Evolutionary conservation across 768 basidiomycete genomes (phyloP).

Genomic region (Hebeloma cylindrosporum): DNA sequence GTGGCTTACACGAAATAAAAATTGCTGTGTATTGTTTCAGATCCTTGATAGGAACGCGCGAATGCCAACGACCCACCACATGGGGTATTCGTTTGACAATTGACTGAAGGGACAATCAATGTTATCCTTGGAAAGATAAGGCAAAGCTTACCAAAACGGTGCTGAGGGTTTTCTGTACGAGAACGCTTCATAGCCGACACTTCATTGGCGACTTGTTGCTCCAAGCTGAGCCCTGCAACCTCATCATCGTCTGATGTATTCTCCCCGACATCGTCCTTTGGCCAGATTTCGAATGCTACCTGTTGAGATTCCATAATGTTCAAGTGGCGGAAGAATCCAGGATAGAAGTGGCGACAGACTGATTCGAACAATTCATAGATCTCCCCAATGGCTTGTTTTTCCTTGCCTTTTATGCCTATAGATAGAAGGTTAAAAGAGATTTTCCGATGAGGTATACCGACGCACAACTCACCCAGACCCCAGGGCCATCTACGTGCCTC

Average conservation of each 20-base stretch:
- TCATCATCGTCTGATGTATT: constrained; percentile 33
- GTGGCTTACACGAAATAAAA: constrained; percentile 78
- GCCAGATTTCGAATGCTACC: constrained; percentile 77
- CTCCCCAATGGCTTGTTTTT: constrained; percentile 75
- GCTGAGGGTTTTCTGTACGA: constrained; percentile 42
- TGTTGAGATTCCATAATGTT: constrained; percentile 40
- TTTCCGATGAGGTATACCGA: constrained; percentile 2
- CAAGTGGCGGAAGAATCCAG: constrained; percentile 1
- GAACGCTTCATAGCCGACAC: constrained; percentile 69
- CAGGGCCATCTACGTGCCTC: constrained; percentile 72
- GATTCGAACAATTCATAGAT: constrained; percentile 77
- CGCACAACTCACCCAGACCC: constrained; percentile 80
- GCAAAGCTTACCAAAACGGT: constrained; percentile 56
- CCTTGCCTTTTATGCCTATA: constrained; percentile 73
- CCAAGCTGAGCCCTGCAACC: constrained; percentile 51
- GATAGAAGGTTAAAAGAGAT: constrained; percentile 1
- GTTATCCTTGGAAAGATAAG: not conserved
- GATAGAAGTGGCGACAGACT: constrained; percentile 39
- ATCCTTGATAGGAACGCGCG: constrained; percentile 2
- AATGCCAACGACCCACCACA: constrained; percentile 52
- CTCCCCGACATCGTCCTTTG: constrained; percentile 32
- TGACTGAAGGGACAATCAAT: constrained; percentile 42
- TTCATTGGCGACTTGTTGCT: constrained; percentile 71
- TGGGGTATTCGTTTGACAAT: constrained; percentile 76
- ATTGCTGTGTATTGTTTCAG: constrained; percentile 47